Evolutionary conservation across 2,329 filamentous ascomycete genomes (phyloP), one percentile per base, ranked within the genome.

Genomic region (Penicillium paneum): DNA sequence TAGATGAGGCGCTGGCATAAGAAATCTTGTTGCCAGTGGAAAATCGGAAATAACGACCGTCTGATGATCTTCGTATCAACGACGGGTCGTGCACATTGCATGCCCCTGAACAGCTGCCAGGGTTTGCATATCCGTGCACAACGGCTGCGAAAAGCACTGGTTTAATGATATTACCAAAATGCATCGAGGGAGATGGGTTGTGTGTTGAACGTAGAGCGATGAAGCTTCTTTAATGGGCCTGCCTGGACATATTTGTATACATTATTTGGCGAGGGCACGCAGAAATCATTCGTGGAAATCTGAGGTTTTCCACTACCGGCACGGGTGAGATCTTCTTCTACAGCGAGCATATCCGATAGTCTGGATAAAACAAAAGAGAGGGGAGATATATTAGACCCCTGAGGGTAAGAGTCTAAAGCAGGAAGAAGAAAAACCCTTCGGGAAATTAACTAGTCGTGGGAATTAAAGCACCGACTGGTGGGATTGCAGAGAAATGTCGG

Each of bases 41-140:
- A 62, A 82, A 82, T 10, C 79, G 77, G 64, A 77, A 82, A 64
- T 82, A 83, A 0, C 61, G 77, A 15, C 78, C 76, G 61, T 82
- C 79, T 1, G 72, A 71, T 28, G 68, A 65, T 55, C 78, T 75
- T 6, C 71, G 73, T 59, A 82, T 78, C 36, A 82, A 59, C 1
- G 74, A 67, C 0, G 80, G 80, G 55, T 82, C 80, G 56, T 81
- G 79, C 7, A 71, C 63, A 26, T 64, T 65, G 51, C 70, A 72
- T 8, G 59, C 55, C 3, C 70, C 70, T 1, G 67, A 67, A 49
- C 69, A 72, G 13, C 60, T 41, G 1, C 67, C 68, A 2, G 70
- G 70, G 19, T 68, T 54, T 8, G 63, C 66, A 57, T 71, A 71
- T 52, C 62, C 67, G 41, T 65, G 53, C 7, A 49, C 67, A 4